phyloP scores from a whole-genome alignment of 495 filamentous ascomycete genomes.

The Daldinia vernicosa region DNA sequence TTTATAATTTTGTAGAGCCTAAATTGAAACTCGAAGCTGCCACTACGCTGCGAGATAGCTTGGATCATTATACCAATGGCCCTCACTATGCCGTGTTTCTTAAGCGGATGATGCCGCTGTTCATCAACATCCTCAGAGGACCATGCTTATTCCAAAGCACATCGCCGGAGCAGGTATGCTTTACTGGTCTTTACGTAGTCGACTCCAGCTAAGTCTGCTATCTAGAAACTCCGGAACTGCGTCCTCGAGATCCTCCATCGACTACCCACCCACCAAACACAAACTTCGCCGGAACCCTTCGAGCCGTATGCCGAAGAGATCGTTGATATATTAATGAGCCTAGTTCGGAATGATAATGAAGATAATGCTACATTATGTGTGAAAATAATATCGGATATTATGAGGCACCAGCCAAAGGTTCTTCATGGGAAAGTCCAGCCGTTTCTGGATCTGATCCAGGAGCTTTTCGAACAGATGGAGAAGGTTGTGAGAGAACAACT shows the following conservation, averaged over 20 bases:
- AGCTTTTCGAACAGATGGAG: conserved; percentile 95
- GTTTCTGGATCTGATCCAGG: conserved; percentile 90
- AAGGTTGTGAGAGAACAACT: conserved; percentile 93
- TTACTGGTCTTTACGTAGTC: neutral
- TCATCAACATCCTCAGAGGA: conserved; percentile 83
- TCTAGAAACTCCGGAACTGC: conserved; percentile 86
- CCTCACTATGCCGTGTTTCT: conserved; percentile 78
- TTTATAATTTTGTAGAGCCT: conserved; percentile 63
- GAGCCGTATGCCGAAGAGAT: conserved; percentile 87
- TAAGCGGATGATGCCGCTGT: conserved; percentile 86
- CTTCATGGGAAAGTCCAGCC: conserved; percentile 82
- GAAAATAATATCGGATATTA: conserved; percentile 96
- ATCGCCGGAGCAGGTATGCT: conserved; percentile 78
- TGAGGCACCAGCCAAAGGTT: conserved; percentile 88
- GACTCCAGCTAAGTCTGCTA: conserved; percentile 33
- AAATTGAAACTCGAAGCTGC: conserved; percentile 80
- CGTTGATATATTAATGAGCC: conserved; percentile 85
- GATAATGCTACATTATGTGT: conserved; percentile 98
- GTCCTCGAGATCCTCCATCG: conserved; percentile 94
- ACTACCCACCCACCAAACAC: conserved; percentile 72
- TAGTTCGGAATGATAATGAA: conserved; percentile 93
- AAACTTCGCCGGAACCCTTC: conserved; percentile 73
- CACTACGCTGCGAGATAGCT: conserved; percentile 81
- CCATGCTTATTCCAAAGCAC: conserved; percentile 90
- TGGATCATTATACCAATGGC: conserved; percentile 71